Base-by-base conservation (phyloP, 1,284 basidiomycete species). In the Coniferiporia sulphurascens region DNA sequence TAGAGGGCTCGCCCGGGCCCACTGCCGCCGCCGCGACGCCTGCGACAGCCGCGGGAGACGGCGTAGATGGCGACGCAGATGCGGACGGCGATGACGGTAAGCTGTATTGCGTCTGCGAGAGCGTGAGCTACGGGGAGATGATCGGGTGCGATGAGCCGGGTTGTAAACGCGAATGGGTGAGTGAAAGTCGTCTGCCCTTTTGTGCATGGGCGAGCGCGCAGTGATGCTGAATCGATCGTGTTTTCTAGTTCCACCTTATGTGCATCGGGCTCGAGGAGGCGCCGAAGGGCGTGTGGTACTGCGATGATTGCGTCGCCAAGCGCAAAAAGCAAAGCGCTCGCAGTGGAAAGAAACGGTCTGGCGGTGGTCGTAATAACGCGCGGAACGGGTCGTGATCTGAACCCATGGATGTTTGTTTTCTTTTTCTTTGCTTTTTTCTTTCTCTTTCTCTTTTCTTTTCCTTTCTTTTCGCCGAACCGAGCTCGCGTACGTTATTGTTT, bases 161-260 rank as follows among this genome's bases (percentile, higher is more conserved):
- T 50, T 98, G 96, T 74, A 86, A 89, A 68, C 79, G 82, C 59
- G 95, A 98, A 87, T 98, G 96, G 96, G 94, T 96, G 68, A 71
- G 91, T 85, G 52, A 48, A 64, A 13, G 7, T 38, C 36, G 6
- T 38, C 36, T 38, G 36, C 6, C 13, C 36, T 38, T 38, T 38
- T 13, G 36, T 38, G n/a, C n/a, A n/a, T n/a, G n/a, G n/a, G n/a
- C n/a, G n/a, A n/a, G n/a, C n/a, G n/a, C n/a, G n/a, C n/a, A n/a
- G n/a, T n/a, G n/a, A n/a, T n/a, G n/a, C n/a, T n/a, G n/a, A n/a
- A n/a, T n/a, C n/a, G n/a, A n/a, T n/a, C n/a, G n/a, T n/a, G n/a
- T n/a, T 35, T n/a, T 59, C 21, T 69, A 95, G 93, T 96, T 93
- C 79, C 93, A 96, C 72, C 77, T 95, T 52, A 76, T 75, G 3